Evolutionary conservation across 768 basidiomycete species (phyloP), one percentile per base, ranked within the genome.

Genomic region (Kwoniella dejecticola): DNA sequence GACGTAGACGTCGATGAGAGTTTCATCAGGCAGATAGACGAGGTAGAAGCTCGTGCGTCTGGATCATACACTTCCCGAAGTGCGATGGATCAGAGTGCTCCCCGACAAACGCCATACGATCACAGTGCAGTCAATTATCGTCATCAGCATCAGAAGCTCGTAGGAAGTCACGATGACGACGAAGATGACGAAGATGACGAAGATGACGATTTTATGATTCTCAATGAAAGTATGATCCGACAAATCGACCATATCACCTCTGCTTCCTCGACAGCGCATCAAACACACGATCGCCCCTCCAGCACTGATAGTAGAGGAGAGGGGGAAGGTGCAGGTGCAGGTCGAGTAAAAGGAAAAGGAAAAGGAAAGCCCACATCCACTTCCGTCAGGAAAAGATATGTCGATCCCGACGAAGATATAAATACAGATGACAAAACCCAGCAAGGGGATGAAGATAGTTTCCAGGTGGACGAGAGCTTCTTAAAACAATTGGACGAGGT

Each of bases 1-100:
- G 60, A 62, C 11, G 36, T 57, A 8, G 64, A 62, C 11, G 36
- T 57, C 3, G 64, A 69, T 42, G 64, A 66, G 23, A 64, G 66
- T 42, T 57, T 66, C 36, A 31, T 68, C 1, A 36, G 64, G 29
- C 57, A 62, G n/a, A 55, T 64, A 13, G 60, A 63, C 23, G 63
- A 61, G n/a, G 67, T 56, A 4, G 62, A 61, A 49, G 64, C 64
- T 7, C 26, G 8, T 8, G 63, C 63, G 4, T 42, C 55, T 38
- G 38, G 36, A 44, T 36, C 36, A n/a, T 17, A 57, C 26, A 24
- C 19, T 23, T 38, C 36, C 36, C 17, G 8, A 38, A 17, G 8
- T 8, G 8, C 36, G 8, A 38, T 38, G 17, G 17, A 38, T 38
- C 36, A 17, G 8, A 38, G 36, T 36, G 2, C 23, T 6, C n/a